phyloP scores from a whole-genome alignment of 164 flowering plant genomes.

The Sextonia rubra region DNA sequence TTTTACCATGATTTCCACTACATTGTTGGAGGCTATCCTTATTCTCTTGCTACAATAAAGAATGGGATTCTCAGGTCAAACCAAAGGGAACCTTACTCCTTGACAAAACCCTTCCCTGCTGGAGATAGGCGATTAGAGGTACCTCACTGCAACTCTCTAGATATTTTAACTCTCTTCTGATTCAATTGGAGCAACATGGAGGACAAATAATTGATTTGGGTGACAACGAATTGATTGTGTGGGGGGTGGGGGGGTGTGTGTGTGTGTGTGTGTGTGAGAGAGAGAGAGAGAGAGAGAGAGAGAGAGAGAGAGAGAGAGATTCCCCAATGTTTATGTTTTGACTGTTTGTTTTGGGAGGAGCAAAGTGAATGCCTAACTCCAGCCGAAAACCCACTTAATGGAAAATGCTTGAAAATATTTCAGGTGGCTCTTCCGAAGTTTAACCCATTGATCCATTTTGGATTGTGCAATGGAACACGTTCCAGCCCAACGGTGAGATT shows the following conservation, averaged over 20 bases:
- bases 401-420: background rate
- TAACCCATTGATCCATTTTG: slow-evolving; percentile 77
- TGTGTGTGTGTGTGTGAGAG: too few species aligned
- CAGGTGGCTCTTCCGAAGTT: slow-evolving; percentile 54
- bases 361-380: background rate
- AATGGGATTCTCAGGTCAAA: slow-evolving; percentile 83
- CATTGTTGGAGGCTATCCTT: slow-evolving; percentile 69
- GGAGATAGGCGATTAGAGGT: slow-evolving; percentile 77
- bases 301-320: too few species aligned
- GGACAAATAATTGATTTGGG: too few species aligned
- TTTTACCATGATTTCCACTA: slow-evolving; percentile 75
- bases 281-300: too few species aligned
- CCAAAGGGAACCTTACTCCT: slow-evolving; percentile 60
- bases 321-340: too few species aligned
- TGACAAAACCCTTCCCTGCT: slow-evolving; percentile 49
- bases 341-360: too few species aligned
- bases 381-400: background rate
- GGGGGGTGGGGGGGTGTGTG: too few species aligned
- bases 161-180: background rate
- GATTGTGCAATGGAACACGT: slow-evolving; percentile 68
- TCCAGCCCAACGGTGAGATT: slow-evolving; percentile 76
- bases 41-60: slow-evolving; percentile 52
- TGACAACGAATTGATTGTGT: too few species aligned
- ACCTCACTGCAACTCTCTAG: background rate
- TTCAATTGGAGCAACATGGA: background rate